Base-by-base conservation (phyloP, 2,329 filamentous ascomycete genomes). In the Raffaelea arxii region DNA sequence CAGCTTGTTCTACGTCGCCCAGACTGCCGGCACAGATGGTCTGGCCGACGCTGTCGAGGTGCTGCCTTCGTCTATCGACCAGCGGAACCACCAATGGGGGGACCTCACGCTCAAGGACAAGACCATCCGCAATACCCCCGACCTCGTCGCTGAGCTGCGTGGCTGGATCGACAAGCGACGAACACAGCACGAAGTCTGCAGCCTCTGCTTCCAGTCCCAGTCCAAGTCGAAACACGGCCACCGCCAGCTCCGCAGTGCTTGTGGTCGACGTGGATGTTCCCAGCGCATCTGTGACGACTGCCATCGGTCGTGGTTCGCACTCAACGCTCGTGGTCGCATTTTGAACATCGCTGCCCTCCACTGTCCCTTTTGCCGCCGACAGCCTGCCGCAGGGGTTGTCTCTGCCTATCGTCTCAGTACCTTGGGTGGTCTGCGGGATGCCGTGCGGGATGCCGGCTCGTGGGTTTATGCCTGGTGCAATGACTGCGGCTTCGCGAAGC, bases 381-480 rank as follows among this genome's bases (percentile, higher is more conserved):
- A 55, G 38, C 70, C 70, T 0, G 59, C 62, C 2, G 54, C 65
- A 4, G 59, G 59, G 44, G 65, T 61, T 2, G 52, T 71, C 2
- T 56, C 62, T 0, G 51, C 52, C 19, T n/a, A 25, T 18, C 59
- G 60, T 1, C 62, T 69, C 44, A 62, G 63, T 4, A 56, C 56
- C 2, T 56, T 75, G 4, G 62, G 59, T 2, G 60, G 67, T 30
- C 49, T 72, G 22, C 53, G 54, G 2, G 53, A 54, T 1, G 72
- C 69, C 1, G 59, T 73, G 1, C 53, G 61, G 3, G 62, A 70
- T 12, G 52, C 59, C 2, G 70, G 64, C 2, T 58, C 56, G 1
- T 72, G 65, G 64, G 67, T 74, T 44, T 71, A 74, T 39, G 69
- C 65, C 1, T 72, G 68, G 71, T 78, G 74, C 52, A 48, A 27